Base-by-base conservation (phyloP, 2,329 filamentous ascomycete genomes). In the Fusarium graminum region DNA sequence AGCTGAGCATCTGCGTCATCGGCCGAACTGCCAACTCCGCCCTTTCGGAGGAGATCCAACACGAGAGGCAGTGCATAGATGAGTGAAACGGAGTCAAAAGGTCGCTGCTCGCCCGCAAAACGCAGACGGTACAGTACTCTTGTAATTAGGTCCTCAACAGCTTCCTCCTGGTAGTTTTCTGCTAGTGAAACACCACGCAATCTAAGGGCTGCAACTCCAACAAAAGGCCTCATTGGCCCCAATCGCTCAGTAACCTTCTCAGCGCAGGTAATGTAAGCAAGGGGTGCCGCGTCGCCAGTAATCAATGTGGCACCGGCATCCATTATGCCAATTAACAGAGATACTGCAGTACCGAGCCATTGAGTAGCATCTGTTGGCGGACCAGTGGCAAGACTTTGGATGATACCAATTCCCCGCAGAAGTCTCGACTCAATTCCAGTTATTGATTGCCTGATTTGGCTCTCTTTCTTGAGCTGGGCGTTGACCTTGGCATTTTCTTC, bases 401-500 rank as follows among this genome's bases (percentile, higher is more conserved):
- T 90, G 54, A 97, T 91, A 2, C 94, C 94, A 66, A 97, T 90
- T 52, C 95, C 94, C 69, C 95, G 89, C 67, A 89, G 83, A 49
- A 98, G 84, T 51, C 86, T 90, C 47, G 88, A 87, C 70, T 92
- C 91, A 36, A 92, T 81, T 45, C 83, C 81, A 43, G 86, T 84
- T 14, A 99, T 87, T n/a, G 88, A 85, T 55, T 86, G 81, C 39
- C 95, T 88, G 57, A 97, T 95, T 46, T 83, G 85, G 1, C 90
- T 83, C 77, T 99, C 95, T 78, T 97, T 98, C 59, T 88, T 90
- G 26, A 98, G 82, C 73, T 99, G 95, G 8, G 92, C 90, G 51
- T 95, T 94, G 57, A 98, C 92, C 78, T 97, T 98, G 29, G 90
- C 87, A 68, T 90, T 90, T 73, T 99, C 94, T 34, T 98, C 95